Evolutionary conservation across 2,329 filamentous ascomycete genomes (phyloP).

Genomic region (Aspergillaceae sp.): DNA sequence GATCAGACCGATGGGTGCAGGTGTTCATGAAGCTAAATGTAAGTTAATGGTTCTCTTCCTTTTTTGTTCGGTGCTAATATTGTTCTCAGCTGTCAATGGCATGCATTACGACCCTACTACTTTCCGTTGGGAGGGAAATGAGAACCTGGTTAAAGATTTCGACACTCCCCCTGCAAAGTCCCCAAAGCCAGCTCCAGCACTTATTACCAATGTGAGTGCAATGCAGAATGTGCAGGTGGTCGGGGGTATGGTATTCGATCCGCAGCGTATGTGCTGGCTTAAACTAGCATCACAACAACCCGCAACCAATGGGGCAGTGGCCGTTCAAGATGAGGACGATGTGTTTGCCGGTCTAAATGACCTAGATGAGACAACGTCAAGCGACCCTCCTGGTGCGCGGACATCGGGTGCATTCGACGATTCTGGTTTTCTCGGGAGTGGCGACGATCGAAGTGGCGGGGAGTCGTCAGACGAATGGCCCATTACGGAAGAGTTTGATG

Average conservation of each 20-base stretch:
- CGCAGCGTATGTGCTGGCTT: slow-evolving; percentile 94
- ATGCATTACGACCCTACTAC: slow-evolving; percentile 91
- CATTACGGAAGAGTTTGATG: slow-evolving; percentile 93
- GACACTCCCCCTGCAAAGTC: slow-evolving; percentile 46
- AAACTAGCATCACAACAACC: slow-evolving; percentile 54
- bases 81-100: slow-evolving; percentile 65
- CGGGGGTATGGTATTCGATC: slow-evolving; percentile 97
- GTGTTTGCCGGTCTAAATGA: slow-evolving; percentile 94
- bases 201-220: slow-evolving; percentile 83
- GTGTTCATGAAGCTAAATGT: slow-evolving; percentile 72
- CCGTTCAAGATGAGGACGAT: slow-evolving; percentile 78
- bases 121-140: slow-evolving; percentile 92
- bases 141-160: slow-evolving; percentile 71
- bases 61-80: slow-evolving; percentile 5
- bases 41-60: slow-evolving; percentile 30
- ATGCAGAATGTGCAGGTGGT: slow-evolving; percentile 86
- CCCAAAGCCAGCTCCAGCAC: slow-evolving; percentile 47
- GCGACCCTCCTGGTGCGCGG: slow-evolving; percentile 13
- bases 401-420: slow-evolving; percentile 19
- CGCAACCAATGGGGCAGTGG: slow-evolving; percentile 28
- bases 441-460: slow-evolving; percentile 35
- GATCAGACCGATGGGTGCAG: slow-evolving; percentile 71
- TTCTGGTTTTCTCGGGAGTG: slow-evolving; percentile 17
- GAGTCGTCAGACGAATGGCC: slow-evolving; percentile 62
- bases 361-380: slow-evolving; percentile 56